Evolutionary conservation across 2,329 filamentous ascomycete species (phyloP), one percentile per base, ranked within the genome.

Genomic region (Aspergillus calidoustus): DNA sequence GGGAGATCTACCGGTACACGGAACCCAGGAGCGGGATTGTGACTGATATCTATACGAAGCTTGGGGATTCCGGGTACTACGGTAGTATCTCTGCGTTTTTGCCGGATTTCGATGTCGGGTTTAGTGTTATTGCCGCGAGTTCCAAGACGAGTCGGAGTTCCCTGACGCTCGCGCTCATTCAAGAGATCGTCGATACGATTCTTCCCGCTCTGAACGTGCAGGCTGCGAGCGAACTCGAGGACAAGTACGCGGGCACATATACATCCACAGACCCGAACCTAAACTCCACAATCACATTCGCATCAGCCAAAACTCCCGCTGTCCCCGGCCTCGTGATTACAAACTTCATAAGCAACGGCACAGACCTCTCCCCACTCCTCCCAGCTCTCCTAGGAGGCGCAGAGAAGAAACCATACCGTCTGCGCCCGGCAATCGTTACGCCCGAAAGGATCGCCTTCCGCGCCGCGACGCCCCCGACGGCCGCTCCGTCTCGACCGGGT

Each of bases 41-140:
- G 23, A 71, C 68, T 1, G 65, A 71, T 25, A 64, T 80, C 1
- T 81, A 80, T 61, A 77, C 76, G 30, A 82, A 84, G 66, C 67
- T 73, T 2, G 79, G 81, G 7, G 74, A 80, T 60, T 69, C 81
- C 9, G 75, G 77, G 28, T 64, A 67, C 43, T 82, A 80, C 61
- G 74, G 73, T 19, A 72, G 74, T 1, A 70, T 76, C 8, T 57
- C 83, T 0, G 74, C 74, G 2, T 67, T 83, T 5, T 62, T 82
- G 3, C 81, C 79, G 0, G 80, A 82, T 60, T 81, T 75, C 53
- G 73, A 78, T 52, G 69, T 80, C 15, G 80, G 81, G 0, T 78
- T 82, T 60, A 73, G 70, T 1, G 67, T 57, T 30, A 69, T 82
- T 1, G 64, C 74, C 2, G 80, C 78, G 9, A 78, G 76, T 6